Evolutionary conservation across 139 green algal genomes (phyloP).

Genomic region (Chlamydomonas schloesseri): DNA sequence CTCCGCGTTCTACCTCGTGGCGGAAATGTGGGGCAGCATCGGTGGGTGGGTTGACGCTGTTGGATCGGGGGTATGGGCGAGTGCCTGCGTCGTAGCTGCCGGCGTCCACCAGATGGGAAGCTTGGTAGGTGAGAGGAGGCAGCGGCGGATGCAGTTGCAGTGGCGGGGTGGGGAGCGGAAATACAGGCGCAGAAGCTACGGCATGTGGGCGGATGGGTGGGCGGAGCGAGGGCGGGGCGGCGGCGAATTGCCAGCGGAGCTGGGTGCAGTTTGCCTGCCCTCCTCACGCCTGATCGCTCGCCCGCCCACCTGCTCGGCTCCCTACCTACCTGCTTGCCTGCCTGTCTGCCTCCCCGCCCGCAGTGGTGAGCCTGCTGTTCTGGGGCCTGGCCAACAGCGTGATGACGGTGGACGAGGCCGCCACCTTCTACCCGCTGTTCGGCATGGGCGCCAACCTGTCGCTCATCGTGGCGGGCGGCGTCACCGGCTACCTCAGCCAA

Average conservation of each 20-base stretch:
- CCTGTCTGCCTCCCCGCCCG: too few species aligned
- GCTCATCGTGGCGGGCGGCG: conserved; percentile 95
- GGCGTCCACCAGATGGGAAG: too few species aligned
- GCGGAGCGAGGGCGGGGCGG: too few species aligned
- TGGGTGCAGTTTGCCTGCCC: too few species aligned
- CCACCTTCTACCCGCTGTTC: conserved; percentile 98
- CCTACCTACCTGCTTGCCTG: too few species aligned
- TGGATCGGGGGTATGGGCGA: too few species aligned
- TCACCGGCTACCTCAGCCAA: conserved; percentile 94
- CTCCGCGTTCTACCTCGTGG: conserved; percentile 95
- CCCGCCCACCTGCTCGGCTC: too few species aligned
- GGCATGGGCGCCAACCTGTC: conserved; percentile 98
- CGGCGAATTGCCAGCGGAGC: too few species aligned
- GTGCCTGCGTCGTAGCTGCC: not conserved
- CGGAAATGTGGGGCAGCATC: conserved; percentile 93
- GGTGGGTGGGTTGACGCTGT: not conserved
- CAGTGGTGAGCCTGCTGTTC: conserved; percentile 93
- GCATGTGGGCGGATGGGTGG: too few species aligned
- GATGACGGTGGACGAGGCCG: conserved; percentile 64
- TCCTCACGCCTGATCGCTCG: too few species aligned
- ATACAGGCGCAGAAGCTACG: too few species aligned
- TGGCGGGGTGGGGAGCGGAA: not conserved
- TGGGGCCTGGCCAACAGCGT: conserved; percentile 91
- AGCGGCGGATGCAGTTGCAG: too few species aligned
- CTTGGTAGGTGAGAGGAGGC: not conserved